Percentiles rank a stretch among this genome's conserved stretches.
Evolutionary conservation across 202 grass and related monocot genomes (phyloP).

Genomic region (Setaria italica): DNA sequence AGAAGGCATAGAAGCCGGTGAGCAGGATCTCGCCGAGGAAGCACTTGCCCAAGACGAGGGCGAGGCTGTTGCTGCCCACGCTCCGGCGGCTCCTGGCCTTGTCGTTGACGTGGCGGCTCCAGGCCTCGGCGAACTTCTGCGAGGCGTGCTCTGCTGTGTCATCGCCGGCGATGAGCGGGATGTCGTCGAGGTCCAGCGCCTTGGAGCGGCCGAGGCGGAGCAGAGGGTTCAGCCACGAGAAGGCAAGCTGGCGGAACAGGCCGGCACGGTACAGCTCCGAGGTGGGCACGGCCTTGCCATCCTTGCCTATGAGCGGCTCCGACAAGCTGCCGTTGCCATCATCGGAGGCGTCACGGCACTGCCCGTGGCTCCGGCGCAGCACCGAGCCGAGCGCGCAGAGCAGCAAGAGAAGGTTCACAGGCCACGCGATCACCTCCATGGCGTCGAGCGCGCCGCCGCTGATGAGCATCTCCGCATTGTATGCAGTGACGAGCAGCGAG

Average conservation of each 20-base stretch:
- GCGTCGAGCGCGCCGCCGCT: slow-evolving; percentile 17
- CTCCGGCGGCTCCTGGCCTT: slow-evolving; percentile 47
- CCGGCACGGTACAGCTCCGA: slow-evolving; percentile 57
- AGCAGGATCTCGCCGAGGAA: slow-evolving; percentile 67
- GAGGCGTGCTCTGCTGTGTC: slow-evolving; percentile 60
- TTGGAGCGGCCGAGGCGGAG: slow-evolving; percentile 72
- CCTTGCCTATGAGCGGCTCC: slow-evolving; percentile 53
- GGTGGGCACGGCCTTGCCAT: slow-evolving; percentile 15
- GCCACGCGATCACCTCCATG: slow-evolving; percentile 63
- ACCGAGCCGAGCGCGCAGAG: slow-evolving; percentile 50
- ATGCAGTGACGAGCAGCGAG: slow-evolving; percentile 62
- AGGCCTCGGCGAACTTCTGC: slow-evolving; percentile 53
- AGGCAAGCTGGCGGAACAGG: slow-evolving; percentile 63
- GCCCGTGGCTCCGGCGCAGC: not conserved
- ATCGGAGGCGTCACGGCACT: not conserved
- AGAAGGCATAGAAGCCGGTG: slow-evolving; percentile 71
- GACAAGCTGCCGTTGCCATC: slow-evolving; percentile 34
- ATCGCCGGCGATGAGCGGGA: slow-evolving; percentile 68
- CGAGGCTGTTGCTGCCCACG: slow-evolving; percentile 47
- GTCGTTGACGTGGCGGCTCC: slow-evolving; percentile 52
- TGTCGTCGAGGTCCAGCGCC: slow-evolving; percentile 63
- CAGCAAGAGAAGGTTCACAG: slow-evolving; percentile 64
- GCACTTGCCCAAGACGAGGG: slow-evolving; percentile 56
- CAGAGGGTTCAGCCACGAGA: slow-evolving; percentile 88
- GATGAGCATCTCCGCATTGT: slow-evolving; percentile 56